Evolutionary conservation across 139 green algal genomes (phyloP), one percentile per base, ranked within the genome.

Genomic region (Mychonastes homosphaera): DNA sequence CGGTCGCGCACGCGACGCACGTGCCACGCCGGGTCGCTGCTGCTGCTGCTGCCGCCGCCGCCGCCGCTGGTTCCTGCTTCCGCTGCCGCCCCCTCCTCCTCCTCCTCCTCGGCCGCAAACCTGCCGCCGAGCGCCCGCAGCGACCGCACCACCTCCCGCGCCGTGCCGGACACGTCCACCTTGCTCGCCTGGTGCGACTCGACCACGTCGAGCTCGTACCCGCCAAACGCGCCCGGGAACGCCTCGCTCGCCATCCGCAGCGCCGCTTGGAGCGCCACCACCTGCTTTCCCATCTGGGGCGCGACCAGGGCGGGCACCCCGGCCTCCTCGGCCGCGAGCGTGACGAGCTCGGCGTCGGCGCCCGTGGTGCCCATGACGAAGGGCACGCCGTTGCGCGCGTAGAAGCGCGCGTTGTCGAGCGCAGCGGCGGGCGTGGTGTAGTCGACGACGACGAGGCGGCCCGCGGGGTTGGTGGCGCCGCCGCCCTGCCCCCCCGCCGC

Each of bases 311-410:
- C 91, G 58, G 92, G 93, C 21, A 75, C 53, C 6, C 73, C 79
- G 2, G 77, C 62, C 3, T 58, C 70, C 21, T 79, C 18, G 6
- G 57, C 67, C 61, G 58, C 51, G 45, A 27, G 26, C 76, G 28
- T 33, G 24, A 98, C 77, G 59, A 77, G 73, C 3, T 83, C 73
- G 1, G 89, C 60, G 71, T 98, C 89, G 0, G 89, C 93, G 8
- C 93, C 93, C 0, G 92, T 98, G 9, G 93, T 99, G 49, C 93
- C 93, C 90, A 98, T 97, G 4, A 99, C 93, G 70, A 99, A 99
- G 2, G 91, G 88, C 26, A 94, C 67, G 3, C 67, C 38, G 55
- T 91, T 79, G 15, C 69, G 30, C 28, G 71, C 60, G 58, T 99
- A 99, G 30, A 94, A 94, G 16, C 72, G 51, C 3, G 79, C 88